A percentile compares a stretch with the other conserved stretches of the same genome.
Conservation (phyloP, 2,329 filamentous ascomycete genomes). For the Chaetomium sp. region DNA sequence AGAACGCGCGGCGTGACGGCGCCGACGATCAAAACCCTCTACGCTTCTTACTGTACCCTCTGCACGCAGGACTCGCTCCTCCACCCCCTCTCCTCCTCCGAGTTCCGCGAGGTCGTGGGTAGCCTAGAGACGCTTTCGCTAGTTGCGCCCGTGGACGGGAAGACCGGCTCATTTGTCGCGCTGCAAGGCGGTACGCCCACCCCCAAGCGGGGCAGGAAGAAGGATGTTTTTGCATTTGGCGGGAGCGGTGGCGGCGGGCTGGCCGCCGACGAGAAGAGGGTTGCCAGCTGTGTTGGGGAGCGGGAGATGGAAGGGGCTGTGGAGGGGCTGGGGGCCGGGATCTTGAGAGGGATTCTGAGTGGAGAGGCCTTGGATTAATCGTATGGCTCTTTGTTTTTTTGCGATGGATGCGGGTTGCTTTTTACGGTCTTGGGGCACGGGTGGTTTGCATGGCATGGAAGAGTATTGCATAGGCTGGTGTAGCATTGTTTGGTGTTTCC, state of each 20-base stretch:
- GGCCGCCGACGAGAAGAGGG: conserved; percentile 69
- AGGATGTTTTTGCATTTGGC: conserved; percentile 51
- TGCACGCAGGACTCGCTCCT: conserved; percentile 88
- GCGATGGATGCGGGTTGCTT: not conserved
- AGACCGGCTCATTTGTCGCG: conserved; percentile 64
- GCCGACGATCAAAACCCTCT: conserved; percentile 81
- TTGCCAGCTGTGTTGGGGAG: conserved; percentile 78
- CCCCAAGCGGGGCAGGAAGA: conserved; percentile 62
- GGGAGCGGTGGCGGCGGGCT: conserved; percentile 39
- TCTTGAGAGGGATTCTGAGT: conserved; percentile 63
- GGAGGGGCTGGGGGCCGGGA: conserved; percentile 62
- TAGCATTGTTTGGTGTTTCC: conserved; percentile 10
- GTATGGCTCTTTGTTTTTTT: not conserved
- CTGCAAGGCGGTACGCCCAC: conserved; percentile 53
- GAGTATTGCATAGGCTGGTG: conserved; percentile 8
- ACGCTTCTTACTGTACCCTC: conserved; percentile 77
- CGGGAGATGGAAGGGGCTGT: conserved; percentile 75
- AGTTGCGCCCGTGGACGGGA: conserved; percentile 69
- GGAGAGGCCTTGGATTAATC: conserved; percentile 58
- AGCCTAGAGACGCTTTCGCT: conserved; percentile 87
- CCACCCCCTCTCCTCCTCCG: conserved; percentile 84
- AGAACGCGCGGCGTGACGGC: conserved; percentile 50
- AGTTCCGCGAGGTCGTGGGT: conserved; percentile 90
- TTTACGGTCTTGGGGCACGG: not conserved
- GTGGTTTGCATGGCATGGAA: conserved; percentile 12